These are phyloP conservation scores for Saitozyma podzolica DNA, from an alignment of 768 basidiomycete genomes.

Conservation along the genomic window DNA sequence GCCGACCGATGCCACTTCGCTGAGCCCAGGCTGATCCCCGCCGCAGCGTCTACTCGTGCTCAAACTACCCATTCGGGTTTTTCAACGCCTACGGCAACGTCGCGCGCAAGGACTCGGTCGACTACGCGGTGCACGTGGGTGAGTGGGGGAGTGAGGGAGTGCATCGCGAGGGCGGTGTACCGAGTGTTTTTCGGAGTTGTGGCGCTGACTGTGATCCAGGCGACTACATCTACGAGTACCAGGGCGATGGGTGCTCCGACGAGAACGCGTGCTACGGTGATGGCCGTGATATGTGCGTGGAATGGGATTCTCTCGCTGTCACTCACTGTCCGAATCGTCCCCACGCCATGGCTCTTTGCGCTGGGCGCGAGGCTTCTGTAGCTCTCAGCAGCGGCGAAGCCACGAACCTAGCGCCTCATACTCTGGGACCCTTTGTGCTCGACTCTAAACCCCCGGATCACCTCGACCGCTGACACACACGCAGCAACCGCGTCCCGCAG, in stretches of 20 bases:
- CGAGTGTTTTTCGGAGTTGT: too few relatives aligned
- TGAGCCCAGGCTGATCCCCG: slow-evolving; percentile 28
- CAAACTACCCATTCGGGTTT: slow-evolving; percentile 61
- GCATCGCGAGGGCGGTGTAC: too few relatives aligned
- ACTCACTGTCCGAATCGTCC: too few relatives aligned
- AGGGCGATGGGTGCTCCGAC: slow-evolving; percentile 18
- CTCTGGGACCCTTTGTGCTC: too few relatives aligned
- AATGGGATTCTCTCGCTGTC: neutral
- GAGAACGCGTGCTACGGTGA: slow-evolving; percentile 40
- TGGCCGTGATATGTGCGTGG: slow-evolving; percentile 54
- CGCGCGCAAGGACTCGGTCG: slow-evolving; percentile 59
- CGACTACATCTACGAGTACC: slow-evolving; percentile 55
- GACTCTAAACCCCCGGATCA: neutral
- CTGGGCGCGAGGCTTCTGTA: too few relatives aligned
- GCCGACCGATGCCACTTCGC: neutral
- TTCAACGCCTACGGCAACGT: slow-evolving; percentile 66
- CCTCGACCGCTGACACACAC: too few relatives aligned
- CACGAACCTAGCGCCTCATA: too few relatives aligned
- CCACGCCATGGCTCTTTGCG: too few relatives aligned
- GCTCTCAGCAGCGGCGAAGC: too few relatives aligned
- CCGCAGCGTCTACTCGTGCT: slow-evolving; percentile 61
- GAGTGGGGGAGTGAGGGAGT: too few relatives aligned
- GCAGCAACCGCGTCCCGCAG: slow-evolving; percentile 55
- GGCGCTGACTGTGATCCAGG: too few relatives aligned
- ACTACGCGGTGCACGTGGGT: slow-evolving; percentile 63